phyloP scores from a whole-genome alignment of 2,329 filamentous ascomycete species.

The Cyphellophora europaea region DNA sequence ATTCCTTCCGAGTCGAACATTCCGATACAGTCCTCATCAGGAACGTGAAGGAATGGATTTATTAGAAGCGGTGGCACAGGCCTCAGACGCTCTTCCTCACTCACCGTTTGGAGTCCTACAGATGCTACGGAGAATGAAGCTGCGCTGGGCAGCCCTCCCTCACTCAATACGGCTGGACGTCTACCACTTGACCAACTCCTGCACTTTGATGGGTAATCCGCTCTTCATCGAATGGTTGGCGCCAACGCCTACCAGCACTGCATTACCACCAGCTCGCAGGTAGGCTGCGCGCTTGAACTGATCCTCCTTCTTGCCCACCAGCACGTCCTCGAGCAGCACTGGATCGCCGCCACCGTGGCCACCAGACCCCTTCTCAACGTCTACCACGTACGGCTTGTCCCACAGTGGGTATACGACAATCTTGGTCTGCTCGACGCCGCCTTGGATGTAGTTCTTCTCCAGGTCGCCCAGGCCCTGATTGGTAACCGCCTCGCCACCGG shows the following conservation, averaged over 20 bases:
- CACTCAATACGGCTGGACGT: too few species aligned
- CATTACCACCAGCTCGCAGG: slow-evolving; percentile 1
- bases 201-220: slow-evolving; percentile 3
- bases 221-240: slow-evolving; percentile 53
- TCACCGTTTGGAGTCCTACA: too few species aligned
- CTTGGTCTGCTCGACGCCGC: slow-evolving; percentile 40
- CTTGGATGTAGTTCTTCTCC: too few species aligned
- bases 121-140: too few species aligned
- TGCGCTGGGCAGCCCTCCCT: too few species aligned
- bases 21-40: too few species aligned
- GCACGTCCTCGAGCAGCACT: slow-evolving; percentile 84
- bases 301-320: slow-evolving; percentile 73
- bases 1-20: too few species aligned
- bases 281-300: slow-evolving; percentile 2
- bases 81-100: too few species aligned
- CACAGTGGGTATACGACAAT: slow-evolving; percentile 47
- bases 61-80: too few species aligned
- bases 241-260: slow-evolving; percentile 50
- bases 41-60: too few species aligned
- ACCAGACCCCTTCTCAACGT: slow-evolving; percentile 32
- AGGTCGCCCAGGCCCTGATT: slow-evolving; percentile 46
- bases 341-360: slow-evolving; percentile 81
- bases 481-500: slow-evolving; percentile 52
- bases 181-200: slow-evolving; percentile 7
- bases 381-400: slow-evolving; percentile 46